A percentile compares a stretch with the other conserved stretches of the same genome.
These are phyloP conservation scores for Talaromyces sp. DNA, from an alignment of 2,329 filamentous ascomycete genomes.

Conservation along the genomic window DNA sequence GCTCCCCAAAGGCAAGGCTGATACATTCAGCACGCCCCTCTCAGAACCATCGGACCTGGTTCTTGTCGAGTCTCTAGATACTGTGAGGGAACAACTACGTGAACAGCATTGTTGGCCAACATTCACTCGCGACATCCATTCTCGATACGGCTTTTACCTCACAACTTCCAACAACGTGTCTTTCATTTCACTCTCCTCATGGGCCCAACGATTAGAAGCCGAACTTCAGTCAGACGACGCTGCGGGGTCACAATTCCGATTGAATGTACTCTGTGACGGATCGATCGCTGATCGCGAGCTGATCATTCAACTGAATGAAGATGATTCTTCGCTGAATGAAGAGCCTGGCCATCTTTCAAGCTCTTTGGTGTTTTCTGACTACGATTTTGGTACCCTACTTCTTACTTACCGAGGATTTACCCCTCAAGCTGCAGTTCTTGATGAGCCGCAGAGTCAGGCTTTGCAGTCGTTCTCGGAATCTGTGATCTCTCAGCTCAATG, in stretches of 20 bases:
- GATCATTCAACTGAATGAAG: conserved; percentile 37
- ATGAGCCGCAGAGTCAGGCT: conserved; percentile 36
- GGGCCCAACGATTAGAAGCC: conserved; percentile 51
- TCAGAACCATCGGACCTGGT: conserved; percentile 39
- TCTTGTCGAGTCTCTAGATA: conserved; percentile 40
- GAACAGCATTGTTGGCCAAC: conserved; percentile 41
- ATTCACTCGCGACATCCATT: conserved; percentile 51
- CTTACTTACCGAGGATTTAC: conserved; percentile 44
- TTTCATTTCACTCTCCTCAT: conserved; percentile 51
- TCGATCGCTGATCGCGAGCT: conserved; percentile 44
- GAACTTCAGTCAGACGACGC: conserved; percentile 49
- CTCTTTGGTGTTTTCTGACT: conserved; percentile 50
- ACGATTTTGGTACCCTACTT: conserved; percentile 53
- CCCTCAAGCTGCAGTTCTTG: conserved; percentile 47
- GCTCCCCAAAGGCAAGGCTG: conserved; percentile 46
- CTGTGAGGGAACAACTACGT: conserved; percentile 23
- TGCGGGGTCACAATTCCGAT: conserved; percentile 50
- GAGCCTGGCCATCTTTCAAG: conserved; percentile 36
- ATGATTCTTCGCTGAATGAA: conserved; percentile 16
- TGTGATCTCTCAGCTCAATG: conserved; percentile 20
- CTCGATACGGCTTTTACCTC: conserved; percentile 54
- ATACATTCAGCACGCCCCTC: conserved; percentile 35
- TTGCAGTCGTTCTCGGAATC: conserved; percentile 23
- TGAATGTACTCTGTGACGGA: conserved; percentile 51
- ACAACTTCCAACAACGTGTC: conserved; percentile 50